A percentile compares a stretch with the other conserved stretches of the same genome.
Conservation (phyloP, 805 yeast species). For the Kodamaea sagamina region DNA sequence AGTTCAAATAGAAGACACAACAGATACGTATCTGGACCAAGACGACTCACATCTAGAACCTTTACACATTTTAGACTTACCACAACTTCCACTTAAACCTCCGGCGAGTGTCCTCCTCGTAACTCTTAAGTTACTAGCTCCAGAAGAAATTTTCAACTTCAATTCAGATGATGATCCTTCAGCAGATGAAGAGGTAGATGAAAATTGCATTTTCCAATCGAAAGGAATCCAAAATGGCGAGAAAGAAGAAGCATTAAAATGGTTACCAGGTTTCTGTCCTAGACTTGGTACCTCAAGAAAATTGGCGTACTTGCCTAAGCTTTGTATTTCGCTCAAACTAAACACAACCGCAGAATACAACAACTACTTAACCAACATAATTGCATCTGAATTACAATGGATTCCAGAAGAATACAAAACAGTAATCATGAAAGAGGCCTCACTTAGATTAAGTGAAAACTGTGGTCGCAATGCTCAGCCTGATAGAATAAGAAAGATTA, state of each 20-base stretch:
- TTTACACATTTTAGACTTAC: conserved; percentile 61
- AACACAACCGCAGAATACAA: conserved; percentile 40
- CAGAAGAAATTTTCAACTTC: conserved; percentile 56
- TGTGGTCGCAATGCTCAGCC: conserved; percentile 88
- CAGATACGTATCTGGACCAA: conserved; percentile 11
- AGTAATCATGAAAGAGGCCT: conserved; percentile 53
- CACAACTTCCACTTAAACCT: conserved; percentile 48
- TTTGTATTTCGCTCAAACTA: conserved; percentile 30
- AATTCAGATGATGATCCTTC: conserved; percentile 19
- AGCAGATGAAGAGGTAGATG: conserved; percentile 11
- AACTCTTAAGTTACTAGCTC: conserved; percentile 50
- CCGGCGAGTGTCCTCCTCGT: conserved; percentile 47
- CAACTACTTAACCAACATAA: conserved; percentile 49
- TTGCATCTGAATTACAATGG: conserved; percentile 54
- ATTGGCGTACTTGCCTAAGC: conserved; percentile 27
- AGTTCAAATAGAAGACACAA: neutral
- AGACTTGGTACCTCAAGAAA: conserved; percentile 25
- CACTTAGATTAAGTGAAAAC: conserved; percentile 70
- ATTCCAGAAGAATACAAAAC: conserved; percentile 33
- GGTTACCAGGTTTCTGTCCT: conserved; percentile 46
- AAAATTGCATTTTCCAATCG: conserved; percentile 28
- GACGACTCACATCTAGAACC: conserved; percentile 31
- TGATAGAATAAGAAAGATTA: conserved; percentile 60
- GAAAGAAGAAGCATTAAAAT: conserved; percentile 34
- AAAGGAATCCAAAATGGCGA: conserved; percentile 32